Evolutionary conservation across 805 yeast genomes (phyloP).

Genomic region (Candida peoriensis): DNA sequence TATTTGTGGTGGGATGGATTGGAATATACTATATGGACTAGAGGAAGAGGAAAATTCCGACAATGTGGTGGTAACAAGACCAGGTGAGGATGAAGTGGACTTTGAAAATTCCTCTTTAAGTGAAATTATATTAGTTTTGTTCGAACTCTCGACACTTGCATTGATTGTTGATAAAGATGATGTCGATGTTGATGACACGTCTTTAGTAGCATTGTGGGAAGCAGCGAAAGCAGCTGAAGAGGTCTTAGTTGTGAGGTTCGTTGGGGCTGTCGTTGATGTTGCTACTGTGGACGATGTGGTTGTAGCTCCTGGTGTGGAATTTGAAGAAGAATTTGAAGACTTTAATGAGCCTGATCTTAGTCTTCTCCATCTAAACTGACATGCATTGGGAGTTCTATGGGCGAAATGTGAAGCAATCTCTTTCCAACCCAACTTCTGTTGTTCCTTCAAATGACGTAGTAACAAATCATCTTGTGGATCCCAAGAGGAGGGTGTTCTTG

Average conservation of each 20-base stretch:
- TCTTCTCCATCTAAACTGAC: conserved; percentile 87
- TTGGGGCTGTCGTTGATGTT: conserved; percentile 4
- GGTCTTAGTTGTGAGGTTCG: not conserved
- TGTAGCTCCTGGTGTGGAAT: conserved; percentile 13
- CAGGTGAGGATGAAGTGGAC: conserved; percentile 12
- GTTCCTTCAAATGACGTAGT: conserved; percentile 72
- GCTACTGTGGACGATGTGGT: conserved; percentile 12
- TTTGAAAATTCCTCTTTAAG: too few relatives aligned
- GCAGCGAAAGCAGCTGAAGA: not conserved
- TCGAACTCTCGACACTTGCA: too few relatives aligned
- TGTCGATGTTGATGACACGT: not conserved
- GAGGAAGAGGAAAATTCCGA: conserved; percentile 1
- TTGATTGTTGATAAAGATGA: not conserved
- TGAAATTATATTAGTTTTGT: too few relatives aligned
- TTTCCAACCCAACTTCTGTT: conserved; percentile 83
- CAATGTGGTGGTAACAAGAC: conserved; percentile 7
- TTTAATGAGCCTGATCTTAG: conserved; percentile 41
- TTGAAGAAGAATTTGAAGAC: conserved; percentile 14
- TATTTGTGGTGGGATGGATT: conserved; percentile 5
- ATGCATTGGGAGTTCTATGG: conserved; percentile 82
- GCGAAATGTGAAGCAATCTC: conserved; percentile 76
- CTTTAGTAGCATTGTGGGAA: not conserved
- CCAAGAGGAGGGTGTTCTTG: conserved; percentile 58
- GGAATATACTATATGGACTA: conserved; percentile 7
- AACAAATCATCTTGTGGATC: conserved; percentile 71